phyloP scores from a whole-genome alignment of 139 green algal genomes.

The Penium margaritaceum region DNA sequence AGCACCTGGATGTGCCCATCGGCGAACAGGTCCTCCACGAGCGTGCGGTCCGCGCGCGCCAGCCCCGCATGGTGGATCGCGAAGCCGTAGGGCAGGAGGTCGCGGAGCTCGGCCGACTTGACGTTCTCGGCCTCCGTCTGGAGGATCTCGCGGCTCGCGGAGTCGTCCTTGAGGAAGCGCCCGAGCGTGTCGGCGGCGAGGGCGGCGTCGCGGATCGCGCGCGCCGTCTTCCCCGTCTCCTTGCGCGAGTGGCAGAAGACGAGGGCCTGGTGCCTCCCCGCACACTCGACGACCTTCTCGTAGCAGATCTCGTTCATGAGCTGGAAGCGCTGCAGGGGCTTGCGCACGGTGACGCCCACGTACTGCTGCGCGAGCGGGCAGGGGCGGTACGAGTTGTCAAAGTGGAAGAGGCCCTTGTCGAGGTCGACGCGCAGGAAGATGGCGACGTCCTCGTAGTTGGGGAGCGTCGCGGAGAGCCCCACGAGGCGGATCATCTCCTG shows the following conservation, averaged over 20 bases:
- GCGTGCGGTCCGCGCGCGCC: constrained; percentile 76
- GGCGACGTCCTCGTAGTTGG: constrained; percentile 94
- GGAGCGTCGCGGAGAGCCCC: constrained; percentile 79
- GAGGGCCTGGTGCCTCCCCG: constrained; percentile 83
- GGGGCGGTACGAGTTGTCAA: constrained; percentile 83
- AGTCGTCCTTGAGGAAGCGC: constrained; percentile 72
- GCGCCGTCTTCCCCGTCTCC: constrained; percentile 90
- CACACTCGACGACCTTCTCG: constrained; percentile 85
- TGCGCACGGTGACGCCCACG: constrained; percentile 88
- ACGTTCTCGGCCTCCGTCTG: constrained; percentile 73
- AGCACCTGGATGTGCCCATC: constrained; percentile 90
- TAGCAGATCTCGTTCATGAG: constrained; percentile 86
- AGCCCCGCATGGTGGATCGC: constrained; percentile 96
- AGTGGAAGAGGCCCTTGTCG: constrained; percentile 88
- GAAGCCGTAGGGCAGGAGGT: constrained; percentile 91
- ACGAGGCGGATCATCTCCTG: constrained; percentile 82
- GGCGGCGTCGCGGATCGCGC: constrained; percentile 44
- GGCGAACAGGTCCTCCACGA: constrained; percentile 95
- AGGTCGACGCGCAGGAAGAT: constrained; percentile 83
- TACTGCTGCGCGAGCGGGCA: constrained; percentile 93
- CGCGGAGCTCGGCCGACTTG: constrained; percentile 74
- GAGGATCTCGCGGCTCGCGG: constrained; percentile 79
- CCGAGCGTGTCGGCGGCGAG: constrained; percentile 55
- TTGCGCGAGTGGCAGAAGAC: constrained; percentile 97
- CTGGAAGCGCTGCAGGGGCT: constrained; percentile 97